Evolutionary conservation across 1,284 basidiomycete species (phyloP).

Genomic region (Cryptococcus sp.): DNA sequence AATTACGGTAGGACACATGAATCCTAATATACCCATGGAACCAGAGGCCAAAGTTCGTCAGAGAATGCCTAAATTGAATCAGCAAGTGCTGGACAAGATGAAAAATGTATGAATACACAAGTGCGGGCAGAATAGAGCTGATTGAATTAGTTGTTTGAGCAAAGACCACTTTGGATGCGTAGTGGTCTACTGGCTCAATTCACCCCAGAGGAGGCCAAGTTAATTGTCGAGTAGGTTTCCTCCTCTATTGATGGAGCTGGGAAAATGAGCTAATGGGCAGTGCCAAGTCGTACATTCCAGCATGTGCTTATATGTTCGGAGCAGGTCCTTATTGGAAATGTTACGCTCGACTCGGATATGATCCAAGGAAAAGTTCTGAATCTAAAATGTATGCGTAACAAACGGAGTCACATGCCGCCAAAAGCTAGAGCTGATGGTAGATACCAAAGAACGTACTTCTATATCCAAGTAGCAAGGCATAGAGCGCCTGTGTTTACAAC

Average conservation of each 20-base stretch:
- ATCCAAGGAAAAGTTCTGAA: conserved; percentile 67
- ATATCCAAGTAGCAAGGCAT: conserved; percentile 23
- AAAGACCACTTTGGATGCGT: conserved; percentile 85
- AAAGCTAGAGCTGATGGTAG: conserved; percentile 45
- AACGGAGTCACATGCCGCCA: not conserved
- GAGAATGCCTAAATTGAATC: conserved; percentile 54
- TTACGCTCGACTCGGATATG: conserved; percentile 80
- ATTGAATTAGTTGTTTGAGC: conserved; percentile 46
- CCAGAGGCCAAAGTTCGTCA: conserved; percentile 55
- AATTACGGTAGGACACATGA: conserved; percentile 21
- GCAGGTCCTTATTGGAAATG: conserved; percentile 94
- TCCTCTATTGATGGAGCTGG: conserved; percentile 47
- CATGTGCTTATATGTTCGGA: conserved; percentile 71
- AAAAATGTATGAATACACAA: conserved; percentile 46
- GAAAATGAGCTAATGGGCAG: conserved; percentile 38
- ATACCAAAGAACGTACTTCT: conserved; percentile 76
- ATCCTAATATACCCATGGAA: conserved; percentile 57
- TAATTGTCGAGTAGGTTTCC: conserved; percentile 12
- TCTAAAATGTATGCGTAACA: conserved; percentile 62
- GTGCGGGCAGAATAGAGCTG: conserved; percentile 24
- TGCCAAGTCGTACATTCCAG: conserved; percentile 49
- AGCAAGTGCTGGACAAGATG: conserved; percentile 58
- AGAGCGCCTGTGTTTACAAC: conserved; percentile 12
- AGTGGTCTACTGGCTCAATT: conserved; percentile 79
- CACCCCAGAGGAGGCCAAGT: conserved; percentile 50